phyloP scores from a whole-genome alignment of 164 flowering plant species.

The Vitis labrusca region DNA sequence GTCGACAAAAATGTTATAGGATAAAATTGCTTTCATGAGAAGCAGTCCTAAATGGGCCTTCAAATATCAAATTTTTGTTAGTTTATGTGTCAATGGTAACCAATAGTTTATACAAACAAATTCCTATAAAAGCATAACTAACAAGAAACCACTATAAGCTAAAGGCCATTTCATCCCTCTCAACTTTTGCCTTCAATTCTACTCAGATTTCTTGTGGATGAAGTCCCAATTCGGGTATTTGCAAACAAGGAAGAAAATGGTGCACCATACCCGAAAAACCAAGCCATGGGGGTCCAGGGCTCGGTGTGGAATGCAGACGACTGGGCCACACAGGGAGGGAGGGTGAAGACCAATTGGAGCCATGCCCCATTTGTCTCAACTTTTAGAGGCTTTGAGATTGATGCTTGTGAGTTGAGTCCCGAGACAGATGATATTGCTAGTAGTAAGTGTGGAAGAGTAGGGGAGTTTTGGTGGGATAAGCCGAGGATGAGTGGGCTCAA shows the following conservation, averaged over 20 bases:
- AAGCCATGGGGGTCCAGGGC: constrained; percentile 41
- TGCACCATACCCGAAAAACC: constrained; percentile 29
- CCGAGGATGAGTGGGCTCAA: constrained; percentile 16
- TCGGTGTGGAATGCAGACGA: constrained; percentile 55
- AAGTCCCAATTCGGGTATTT: constrained; percentile 30
- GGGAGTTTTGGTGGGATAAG: constrained; percentile 28
- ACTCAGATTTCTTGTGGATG: constrained; percentile 38
- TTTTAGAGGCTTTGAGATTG: constrained; percentile 23
- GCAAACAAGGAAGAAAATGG: constrained; percentile 34
- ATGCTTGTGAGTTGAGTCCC: constrained; percentile 19
- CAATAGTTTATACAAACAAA: too few species aligned
- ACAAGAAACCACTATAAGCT: too few species aligned
- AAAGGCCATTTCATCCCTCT: too few species aligned
- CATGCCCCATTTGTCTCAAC: constrained; percentile 36
- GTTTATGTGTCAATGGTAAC: too few species aligned
- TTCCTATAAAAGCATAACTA: too few species aligned
- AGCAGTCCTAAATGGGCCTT: too few species aligned
- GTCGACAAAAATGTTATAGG: too few species aligned
- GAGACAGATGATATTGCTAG: background rate
- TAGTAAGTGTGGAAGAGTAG: constrained; percentile 14
- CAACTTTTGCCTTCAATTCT: background rate
- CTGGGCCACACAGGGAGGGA: constrained; percentile 60
- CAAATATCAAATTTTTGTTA: too few species aligned
- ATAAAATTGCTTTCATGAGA: too few species aligned
- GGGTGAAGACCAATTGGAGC: constrained; percentile 51